Base-by-base conservation (phyloP, 805 yeast species). In the Teunomyces lycoperdinae region DNA sequence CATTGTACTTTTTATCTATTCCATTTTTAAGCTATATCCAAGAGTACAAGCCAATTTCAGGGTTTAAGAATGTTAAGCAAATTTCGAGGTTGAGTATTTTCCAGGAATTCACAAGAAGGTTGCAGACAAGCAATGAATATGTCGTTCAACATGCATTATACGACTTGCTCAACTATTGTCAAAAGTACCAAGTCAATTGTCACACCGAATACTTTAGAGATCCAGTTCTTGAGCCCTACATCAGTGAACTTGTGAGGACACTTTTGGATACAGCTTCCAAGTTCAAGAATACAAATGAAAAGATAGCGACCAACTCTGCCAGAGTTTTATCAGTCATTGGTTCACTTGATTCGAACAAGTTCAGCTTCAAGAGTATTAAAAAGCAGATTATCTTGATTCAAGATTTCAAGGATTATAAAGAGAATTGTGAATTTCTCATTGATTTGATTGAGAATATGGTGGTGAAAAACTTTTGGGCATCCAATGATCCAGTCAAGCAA, bases 381-480 rank as follows among this genome's bases (percentile, higher is more conserved):
- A 63, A 71, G 30, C 74, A 76, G 26, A 62, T 76, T 2, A 69
- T 85, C 2, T 66, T 85, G 3, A 72, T 84, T 0, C 76, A 79
- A 39, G 87, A 87, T 58, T 83, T 92, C 58, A 78, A 72, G 30
- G 83, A 81, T 41, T 74, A 71, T 24, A 63, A 62, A 4, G 97
- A 91, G 56, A 79, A 80, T n/a, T 70, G 80, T 2, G 74, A 71
- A 9, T 89, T 92, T 57, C 72, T 89, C 29, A 70, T 80, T 3
- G 74, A 77, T 55, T 80, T 91, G 43, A 70, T 91, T 30, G 84
- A 87, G 50, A 76, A 79, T 46, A 74, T 81, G 49, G 73, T 94
- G n/a, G 85, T 91, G 7, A 89, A 88, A 30, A 81, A 89, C 1
- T 91, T 90, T 64, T 85, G 95, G 82, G 90, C 96, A 0, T 85